These are phyloP conservation scores for Panaeolus papilionaceus DNA, from an alignment of 768 basidiomycete genomes.

Conservation along the genomic window DNA sequence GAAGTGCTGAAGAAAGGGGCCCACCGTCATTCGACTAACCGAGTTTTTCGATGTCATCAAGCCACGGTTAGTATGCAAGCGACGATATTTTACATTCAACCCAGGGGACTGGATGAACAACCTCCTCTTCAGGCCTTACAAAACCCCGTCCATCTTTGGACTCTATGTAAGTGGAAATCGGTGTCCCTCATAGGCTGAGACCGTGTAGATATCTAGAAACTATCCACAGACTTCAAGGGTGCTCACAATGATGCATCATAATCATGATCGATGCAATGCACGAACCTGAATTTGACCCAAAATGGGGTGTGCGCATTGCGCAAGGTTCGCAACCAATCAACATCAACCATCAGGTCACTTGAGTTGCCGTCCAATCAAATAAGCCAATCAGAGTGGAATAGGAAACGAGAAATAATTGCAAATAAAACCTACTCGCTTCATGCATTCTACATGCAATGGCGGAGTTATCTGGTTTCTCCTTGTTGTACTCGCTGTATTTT, in stretches of 20 bases:
- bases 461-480: not conserved
- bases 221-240: not conserved
- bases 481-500: not conserved
- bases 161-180: too few species aligned
- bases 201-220: not conserved
- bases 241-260: not conserved
- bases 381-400: not conserved
- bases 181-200: too few species aligned
- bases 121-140: too few species aligned
- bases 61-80: too few species aligned
- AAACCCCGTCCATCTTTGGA: too few species aligned
- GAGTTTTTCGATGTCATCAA: too few species aligned
- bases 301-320: not conserved
- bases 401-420: not conserved
- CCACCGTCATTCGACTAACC: too few species aligned
- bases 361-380: not conserved
- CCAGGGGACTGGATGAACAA: too few species aligned
- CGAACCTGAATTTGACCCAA: conserved; percentile 12
- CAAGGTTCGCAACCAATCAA: not conserved
- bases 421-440: not conserved
- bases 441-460: not conserved
- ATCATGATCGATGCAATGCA: not conserved
- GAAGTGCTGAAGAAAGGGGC: too few species aligned
- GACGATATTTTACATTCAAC: too few species aligned
- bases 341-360: not conserved